Conservation (phyloP, 1,139 yeast genomes). For the Geotrichum reessii region DNA sequence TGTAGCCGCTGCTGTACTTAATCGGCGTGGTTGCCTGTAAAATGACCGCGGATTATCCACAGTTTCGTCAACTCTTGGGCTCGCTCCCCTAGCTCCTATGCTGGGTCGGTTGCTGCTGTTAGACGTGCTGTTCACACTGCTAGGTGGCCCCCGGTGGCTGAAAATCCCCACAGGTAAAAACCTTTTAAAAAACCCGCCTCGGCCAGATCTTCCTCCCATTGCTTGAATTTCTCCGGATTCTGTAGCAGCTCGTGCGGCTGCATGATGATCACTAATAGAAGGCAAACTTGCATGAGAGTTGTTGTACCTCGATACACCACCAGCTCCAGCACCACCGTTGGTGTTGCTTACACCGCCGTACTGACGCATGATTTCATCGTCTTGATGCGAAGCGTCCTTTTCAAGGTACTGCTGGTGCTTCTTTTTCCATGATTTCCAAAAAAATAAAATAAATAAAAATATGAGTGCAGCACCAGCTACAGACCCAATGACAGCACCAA, state of each 20-base stretch:
- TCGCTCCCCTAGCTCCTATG: conserved; percentile 5
- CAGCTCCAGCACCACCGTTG: not conserved
- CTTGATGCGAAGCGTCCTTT: not conserved
- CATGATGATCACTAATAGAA: conserved; percentile 16
- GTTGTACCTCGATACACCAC: not conserved
- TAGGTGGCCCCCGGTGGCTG: not conserved
- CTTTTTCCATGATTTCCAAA: conserved; percentile 20
- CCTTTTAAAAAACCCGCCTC: not conserved
- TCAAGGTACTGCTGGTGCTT: conserved; percentile 6
- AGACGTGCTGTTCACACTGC: not conserved
- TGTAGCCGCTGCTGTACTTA: not conserved
- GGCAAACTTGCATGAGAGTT: conserved; percentile 11
- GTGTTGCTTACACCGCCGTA: conserved; percentile 8
- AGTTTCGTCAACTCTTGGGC: conserved; percentile 3
- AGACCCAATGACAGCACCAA: conserved; percentile 44
- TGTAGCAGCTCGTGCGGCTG: conserved; percentile 12
- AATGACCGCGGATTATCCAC: conserved; percentile 9
- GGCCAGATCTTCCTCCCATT: not conserved
- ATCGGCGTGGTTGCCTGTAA: conserved; percentile 6
- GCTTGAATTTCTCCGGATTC: conserved; percentile 1
- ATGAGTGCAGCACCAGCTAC: conserved; percentile 37
- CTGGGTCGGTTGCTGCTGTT: not conserved
- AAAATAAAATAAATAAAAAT: conserved; percentile 23
- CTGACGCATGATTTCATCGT: conserved; percentile 5
- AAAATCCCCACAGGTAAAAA: not conserved